phyloP scores from a whole-genome alignment of 768 basidiomycete species.

The Pholiota molesta region DNA sequence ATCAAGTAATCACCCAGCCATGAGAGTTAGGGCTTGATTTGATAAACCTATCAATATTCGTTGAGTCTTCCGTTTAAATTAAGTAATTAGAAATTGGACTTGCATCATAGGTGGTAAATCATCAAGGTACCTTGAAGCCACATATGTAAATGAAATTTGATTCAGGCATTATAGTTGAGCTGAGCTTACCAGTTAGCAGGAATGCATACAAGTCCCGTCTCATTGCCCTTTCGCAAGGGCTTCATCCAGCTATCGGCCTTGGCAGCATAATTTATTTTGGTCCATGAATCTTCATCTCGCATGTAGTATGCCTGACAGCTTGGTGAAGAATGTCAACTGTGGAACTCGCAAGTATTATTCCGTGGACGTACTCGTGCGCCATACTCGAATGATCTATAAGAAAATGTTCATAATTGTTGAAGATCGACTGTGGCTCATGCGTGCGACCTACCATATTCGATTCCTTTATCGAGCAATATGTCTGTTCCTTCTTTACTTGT shows the following conservation, averaged over 20 bases:
- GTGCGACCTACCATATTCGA: constrained; percentile 61
- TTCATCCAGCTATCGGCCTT: constrained; percentile 75
- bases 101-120: constrained; percentile 79
- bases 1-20: constrained; percentile 54
- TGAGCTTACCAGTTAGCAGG: constrained; percentile 66
- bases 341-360: constrained; percentile 55
- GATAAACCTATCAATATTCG: constrained; percentile 55
- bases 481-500: constrained; percentile 66
- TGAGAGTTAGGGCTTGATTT: constrained; percentile 70
- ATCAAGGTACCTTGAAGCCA: constrained; percentile 57
- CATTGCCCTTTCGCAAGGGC: constrained; percentile 63
- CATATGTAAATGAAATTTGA: neutral
- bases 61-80: neutral
- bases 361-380: constrained; percentile 52
- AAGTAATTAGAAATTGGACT: constrained; percentile 19
- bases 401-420: too few relatives aligned
- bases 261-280: constrained; percentile 66
- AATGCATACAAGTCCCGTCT: constrained; percentile 61
- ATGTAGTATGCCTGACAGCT: constrained; percentile 70
- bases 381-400: constrained; percentile 60
- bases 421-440: neutral
- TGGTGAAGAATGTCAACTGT: constrained; percentile 35
- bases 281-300: constrained; percentile 71
- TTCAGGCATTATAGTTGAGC: neutral
- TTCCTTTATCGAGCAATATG: constrained; percentile 69